Percentiles rank a stretch among this genome's conserved stretches.
These are phyloP conservation scores for Flaveria robusta DNA, from an alignment of 129 eudicot genomes.

Conservation along the genomic window DNA sequence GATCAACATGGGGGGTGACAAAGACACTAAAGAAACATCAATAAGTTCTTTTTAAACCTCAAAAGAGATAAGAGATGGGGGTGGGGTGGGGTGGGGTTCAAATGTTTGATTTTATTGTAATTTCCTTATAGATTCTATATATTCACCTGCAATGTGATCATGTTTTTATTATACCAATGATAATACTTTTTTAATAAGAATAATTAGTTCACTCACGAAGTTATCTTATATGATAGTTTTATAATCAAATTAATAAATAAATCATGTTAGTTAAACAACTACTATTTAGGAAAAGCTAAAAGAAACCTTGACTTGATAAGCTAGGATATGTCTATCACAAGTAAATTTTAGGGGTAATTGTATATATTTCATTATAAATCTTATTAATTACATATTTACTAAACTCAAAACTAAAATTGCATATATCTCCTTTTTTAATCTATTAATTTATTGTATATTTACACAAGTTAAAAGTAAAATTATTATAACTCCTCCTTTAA, in stretches of 20 bases:
- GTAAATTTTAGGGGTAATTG: background rate
- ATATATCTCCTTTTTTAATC: too few relatives aligned
- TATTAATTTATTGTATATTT: too few relatives aligned
- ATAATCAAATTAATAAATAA: background rate
- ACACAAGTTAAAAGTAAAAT: too few relatives aligned
- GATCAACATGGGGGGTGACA: conserved; percentile 55
- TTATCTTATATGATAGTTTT: conserved; percentile 29
- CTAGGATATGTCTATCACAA: background rate
- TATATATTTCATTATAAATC: too few relatives aligned
- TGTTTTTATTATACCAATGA: conserved; percentile 20
- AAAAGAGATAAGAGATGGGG: conserved; percentile 28
- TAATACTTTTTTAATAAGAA: background rate
- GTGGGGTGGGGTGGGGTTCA: conserved; percentile 23
- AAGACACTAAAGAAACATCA: conserved; percentile 54
- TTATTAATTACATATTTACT: too few relatives aligned
- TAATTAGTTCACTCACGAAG: conserved; percentile 28
- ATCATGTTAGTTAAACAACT: background rate
- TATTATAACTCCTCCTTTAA: too few relatives aligned
- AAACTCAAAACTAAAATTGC: too few relatives aligned
- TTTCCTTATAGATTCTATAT: conserved; percentile 40
- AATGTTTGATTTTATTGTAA: conserved; percentile 38
- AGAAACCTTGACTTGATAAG: background rate
- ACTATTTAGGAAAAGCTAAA: background rate
- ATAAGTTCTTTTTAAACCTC: conserved; percentile 41
- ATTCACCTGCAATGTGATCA: conserved; percentile 52